These are phyloP conservation scores for Ophiostoma novo-ulmi DNA, from an alignment of 2,329 filamentous ascomycete genomes.

Conservation along the genomic window DNA sequence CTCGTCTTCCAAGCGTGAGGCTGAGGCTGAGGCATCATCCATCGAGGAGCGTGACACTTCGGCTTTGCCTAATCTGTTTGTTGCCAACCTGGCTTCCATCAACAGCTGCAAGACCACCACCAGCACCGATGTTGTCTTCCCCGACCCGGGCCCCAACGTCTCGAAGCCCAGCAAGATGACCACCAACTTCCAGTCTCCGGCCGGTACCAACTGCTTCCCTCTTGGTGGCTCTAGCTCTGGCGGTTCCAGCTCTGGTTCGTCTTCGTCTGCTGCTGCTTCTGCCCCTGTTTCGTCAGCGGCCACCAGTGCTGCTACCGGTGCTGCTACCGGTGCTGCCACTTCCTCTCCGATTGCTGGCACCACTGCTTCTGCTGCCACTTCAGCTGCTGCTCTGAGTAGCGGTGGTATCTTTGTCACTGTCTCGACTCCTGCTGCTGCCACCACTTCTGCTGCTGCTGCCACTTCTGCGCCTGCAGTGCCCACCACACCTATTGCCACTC, in stretches of 20 bases:
- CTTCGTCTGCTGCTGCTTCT: slow-evolving; percentile 21
- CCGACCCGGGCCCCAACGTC: slow-evolving; percentile 30
- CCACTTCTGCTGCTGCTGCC: background rate
- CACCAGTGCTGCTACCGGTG: background rate
- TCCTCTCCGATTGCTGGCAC: background rate
- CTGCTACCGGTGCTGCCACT: background rate
- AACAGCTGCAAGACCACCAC: slow-evolving; percentile 28
- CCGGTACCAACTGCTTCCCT: slow-evolving; percentile 28
- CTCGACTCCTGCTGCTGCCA: slow-evolving; percentile 1
- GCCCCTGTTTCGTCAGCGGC: background rate
- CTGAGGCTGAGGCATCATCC: slow-evolving; percentile 35
- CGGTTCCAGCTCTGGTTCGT: slow-evolving; percentile 30
- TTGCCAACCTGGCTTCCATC: slow-evolving; percentile 47
- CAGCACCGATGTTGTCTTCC: slow-evolving; percentile 30
- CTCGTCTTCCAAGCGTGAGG: slow-evolving; percentile 26
- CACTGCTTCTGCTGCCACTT: background rate
- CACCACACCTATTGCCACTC: slow-evolving; percentile 32
- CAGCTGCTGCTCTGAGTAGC: background rate
- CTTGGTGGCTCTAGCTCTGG: slow-evolving; percentile 15
- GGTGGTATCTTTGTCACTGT: slow-evolving; percentile 41
- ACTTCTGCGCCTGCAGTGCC: slow-evolving; percentile 34
- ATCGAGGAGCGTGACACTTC: slow-evolving; percentile 15
- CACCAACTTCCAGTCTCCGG: slow-evolving; percentile 24
- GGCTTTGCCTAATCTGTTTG: slow-evolving; percentile 51
- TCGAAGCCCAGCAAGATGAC: slow-evolving; percentile 28